These are phyloP conservation scores for Daedaleopsis nitida DNA, from an alignment of 768 basidiomycete genomes.

Conservation along the genomic window DNA sequence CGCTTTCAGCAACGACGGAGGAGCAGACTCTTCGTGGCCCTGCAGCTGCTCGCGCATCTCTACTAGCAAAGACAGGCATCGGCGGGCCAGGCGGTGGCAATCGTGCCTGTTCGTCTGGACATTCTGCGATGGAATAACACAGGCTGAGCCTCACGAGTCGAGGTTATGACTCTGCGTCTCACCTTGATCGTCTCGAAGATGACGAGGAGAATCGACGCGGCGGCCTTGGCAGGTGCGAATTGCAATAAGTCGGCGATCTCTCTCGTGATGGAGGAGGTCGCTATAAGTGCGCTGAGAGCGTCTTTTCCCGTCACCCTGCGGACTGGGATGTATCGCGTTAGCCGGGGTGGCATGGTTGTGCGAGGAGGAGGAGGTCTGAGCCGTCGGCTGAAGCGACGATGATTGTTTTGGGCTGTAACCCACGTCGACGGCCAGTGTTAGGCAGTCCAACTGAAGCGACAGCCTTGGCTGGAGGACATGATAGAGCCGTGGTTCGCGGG, in stretches of 20 bases:
- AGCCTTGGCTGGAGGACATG: not conserved
- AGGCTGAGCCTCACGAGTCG: no score
- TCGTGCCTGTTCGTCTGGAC: constrained; percentile 40
- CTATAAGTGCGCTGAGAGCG: constrained; percentile 33
- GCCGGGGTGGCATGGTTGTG: not conserved
- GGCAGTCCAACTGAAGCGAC: not conserved
- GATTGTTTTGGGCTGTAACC: no score
- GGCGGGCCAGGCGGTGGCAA: constrained; percentile 42
- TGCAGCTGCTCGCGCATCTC: constrained; percentile 49
- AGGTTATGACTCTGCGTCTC: constrained; percentile 4
- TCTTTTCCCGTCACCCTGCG: constrained; percentile 27
- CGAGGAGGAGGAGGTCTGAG: not conserved
- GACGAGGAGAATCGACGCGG: constrained; percentile 41
- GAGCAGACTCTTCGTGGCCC: constrained; percentile 46
- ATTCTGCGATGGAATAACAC: constrained; percentile 18
- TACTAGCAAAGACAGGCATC: constrained; percentile 44
- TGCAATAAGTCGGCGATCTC: constrained; percentile 37
- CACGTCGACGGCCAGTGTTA: no score
- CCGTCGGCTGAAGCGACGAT: no score
- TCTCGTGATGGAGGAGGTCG: constrained; percentile 32
- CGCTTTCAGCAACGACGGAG: constrained; percentile 41
- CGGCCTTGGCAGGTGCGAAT: constrained; percentile 47
- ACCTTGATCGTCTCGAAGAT: constrained; percentile 51
- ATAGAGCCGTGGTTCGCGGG: no score
- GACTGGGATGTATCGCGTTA: not conserved